A percentile compares a stretch with the other conserved stretches of the same genome.
Conservation (phyloP, 805 yeast species). For the Wickerhamomyces pijperi region DNA sequence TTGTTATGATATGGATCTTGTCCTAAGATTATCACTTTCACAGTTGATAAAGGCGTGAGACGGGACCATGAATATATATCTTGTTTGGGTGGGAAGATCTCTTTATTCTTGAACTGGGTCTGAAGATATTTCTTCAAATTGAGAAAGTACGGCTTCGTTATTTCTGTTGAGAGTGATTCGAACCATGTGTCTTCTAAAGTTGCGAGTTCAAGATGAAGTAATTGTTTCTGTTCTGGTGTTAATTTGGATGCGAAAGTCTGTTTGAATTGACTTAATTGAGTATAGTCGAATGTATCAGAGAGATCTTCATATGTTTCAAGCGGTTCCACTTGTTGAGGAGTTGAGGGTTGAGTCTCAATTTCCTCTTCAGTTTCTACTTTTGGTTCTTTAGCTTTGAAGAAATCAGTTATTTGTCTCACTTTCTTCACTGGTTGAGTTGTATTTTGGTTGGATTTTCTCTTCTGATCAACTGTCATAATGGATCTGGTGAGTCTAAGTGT, state of each 20-base stretch:
- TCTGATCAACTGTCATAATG: no score
- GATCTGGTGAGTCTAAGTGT: no score
- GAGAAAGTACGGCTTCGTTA: slow-evolving; percentile 79
- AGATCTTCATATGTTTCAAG: background rate
- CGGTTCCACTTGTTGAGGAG: no score
- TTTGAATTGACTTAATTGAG: slow-evolving; percentile 5
- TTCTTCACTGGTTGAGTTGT: no score
- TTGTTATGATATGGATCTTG: slow-evolving; percentile 94
- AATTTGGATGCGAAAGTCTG: slow-evolving; percentile 4
- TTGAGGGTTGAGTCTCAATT: background rate
- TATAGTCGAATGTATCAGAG: background rate
- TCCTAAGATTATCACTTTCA: slow-evolving; percentile 76
- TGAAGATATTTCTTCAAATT: slow-evolving; percentile 53
- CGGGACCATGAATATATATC: slow-evolving; percentile 90
- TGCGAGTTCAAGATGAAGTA: slow-evolving; percentile 56
- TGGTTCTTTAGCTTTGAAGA: no score
- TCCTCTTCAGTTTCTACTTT: background rate
- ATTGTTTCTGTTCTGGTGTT: slow-evolving; percentile 29
- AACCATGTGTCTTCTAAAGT: slow-evolving; percentile 78
- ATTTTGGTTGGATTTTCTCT: no score
- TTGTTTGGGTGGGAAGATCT: slow-evolving; percentile 69
- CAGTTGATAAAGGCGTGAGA: slow-evolving; percentile 62
- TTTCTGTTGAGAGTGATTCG: slow-evolving; percentile 49
- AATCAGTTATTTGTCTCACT: no score
- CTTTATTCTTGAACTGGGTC: slow-evolving; percentile 31